Conservation (phyloP, 1,284 basidiomycete species). For the Phellopilus nigrolimitatus region DNA sequence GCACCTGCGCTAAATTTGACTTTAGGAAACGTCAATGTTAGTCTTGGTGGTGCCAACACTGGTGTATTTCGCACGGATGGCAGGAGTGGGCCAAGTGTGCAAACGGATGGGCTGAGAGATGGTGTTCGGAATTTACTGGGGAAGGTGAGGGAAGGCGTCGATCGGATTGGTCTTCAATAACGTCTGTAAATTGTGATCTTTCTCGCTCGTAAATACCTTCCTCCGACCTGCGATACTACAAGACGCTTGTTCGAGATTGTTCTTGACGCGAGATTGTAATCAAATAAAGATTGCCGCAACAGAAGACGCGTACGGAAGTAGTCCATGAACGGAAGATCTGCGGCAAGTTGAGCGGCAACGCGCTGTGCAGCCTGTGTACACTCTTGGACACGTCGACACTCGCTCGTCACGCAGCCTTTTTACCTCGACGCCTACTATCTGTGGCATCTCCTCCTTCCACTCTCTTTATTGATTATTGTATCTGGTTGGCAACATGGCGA, state of each 20-base stretch:
- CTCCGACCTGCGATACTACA: not conserved
- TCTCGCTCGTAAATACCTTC: not conserved
- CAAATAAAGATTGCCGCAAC: too few relatives aligned
- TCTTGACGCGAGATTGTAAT: too few relatives aligned
- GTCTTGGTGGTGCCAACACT: slow-evolving; percentile 79
- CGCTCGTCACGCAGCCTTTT: not conserved
- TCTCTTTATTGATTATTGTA: slow-evolving; percentile 26
- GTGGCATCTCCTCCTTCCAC: slow-evolving; percentile 25
- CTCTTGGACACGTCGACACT: slow-evolving; percentile 4
- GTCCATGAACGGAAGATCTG: too few relatives aligned
- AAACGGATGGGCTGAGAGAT: slow-evolving; percentile 79
- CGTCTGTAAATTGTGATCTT: slow-evolving; percentile 1
- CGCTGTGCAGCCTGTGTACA: too few relatives aligned
- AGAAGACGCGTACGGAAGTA: too few relatives aligned
- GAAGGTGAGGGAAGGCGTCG: slow-evolving; percentile 85
- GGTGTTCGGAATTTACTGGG: slow-evolving; percentile 83
- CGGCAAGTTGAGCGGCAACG: too few relatives aligned
- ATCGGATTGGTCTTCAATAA: slow-evolving; percentile 48
- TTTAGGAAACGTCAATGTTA: slow-evolving; percentile 87
- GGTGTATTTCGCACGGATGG: slow-evolving; percentile 79
- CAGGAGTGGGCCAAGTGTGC: slow-evolving; percentile 64
- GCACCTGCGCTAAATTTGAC: slow-evolving; percentile 82
- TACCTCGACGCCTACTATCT: not conserved
- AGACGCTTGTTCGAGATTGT: too few relatives aligned
- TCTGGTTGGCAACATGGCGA: slow-evolving; percentile 51